Conservation (phyloP, 1,284 basidiomycete genomes). For the Cystobasidium slooffiae region DNA sequence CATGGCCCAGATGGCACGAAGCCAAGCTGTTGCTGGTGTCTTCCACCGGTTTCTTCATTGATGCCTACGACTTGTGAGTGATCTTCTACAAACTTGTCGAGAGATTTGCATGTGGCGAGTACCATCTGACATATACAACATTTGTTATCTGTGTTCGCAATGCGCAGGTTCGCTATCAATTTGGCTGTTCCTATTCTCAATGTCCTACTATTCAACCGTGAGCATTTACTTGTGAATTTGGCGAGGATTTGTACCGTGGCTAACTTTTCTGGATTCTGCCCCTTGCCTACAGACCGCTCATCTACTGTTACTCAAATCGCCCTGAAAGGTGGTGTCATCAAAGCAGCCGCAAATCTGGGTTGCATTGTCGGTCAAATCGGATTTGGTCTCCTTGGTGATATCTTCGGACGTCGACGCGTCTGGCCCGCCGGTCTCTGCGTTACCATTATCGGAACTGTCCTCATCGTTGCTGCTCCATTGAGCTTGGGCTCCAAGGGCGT, state of each 20-base stretch:
- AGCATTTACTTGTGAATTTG: neutral
- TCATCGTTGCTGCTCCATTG: slow-evolving; percentile 54
- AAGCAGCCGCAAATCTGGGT: slow-evolving; percentile 42
- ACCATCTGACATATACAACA: neutral
- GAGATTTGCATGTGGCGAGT: neutral
- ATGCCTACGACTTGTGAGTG: slow-evolving; percentile 38
- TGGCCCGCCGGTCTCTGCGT: slow-evolving; percentile 62
- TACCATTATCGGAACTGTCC: slow-evolving; percentile 70
- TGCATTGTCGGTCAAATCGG: slow-evolving; percentile 46
- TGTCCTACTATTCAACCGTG: slow-evolving; percentile 31
- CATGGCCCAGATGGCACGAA: slow-evolving; percentile 36
- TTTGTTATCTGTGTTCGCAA: neutral
- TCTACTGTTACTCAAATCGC: slow-evolving; percentile 42
- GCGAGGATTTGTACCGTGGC: neutral
- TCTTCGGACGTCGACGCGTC: slow-evolving; percentile 28
- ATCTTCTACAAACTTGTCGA: neutral
- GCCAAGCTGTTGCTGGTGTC: slow-evolving; percentile 45
- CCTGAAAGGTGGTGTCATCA: slow-evolving; percentile 44
- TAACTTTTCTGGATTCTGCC: neutral
- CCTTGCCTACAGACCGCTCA: slow-evolving; percentile 27
- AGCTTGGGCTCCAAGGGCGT: slow-evolving; percentile 28
- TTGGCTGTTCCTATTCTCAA: slow-evolving; percentile 41
- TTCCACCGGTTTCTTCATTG: slow-evolving; percentile 46
- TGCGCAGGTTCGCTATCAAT: slow-evolving; percentile 37
- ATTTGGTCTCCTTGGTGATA: slow-evolving; percentile 44